phyloP scores from a whole-genome alignment of 1,139 yeast genomes.

The Nakaseomyces glabratus region DNA sequence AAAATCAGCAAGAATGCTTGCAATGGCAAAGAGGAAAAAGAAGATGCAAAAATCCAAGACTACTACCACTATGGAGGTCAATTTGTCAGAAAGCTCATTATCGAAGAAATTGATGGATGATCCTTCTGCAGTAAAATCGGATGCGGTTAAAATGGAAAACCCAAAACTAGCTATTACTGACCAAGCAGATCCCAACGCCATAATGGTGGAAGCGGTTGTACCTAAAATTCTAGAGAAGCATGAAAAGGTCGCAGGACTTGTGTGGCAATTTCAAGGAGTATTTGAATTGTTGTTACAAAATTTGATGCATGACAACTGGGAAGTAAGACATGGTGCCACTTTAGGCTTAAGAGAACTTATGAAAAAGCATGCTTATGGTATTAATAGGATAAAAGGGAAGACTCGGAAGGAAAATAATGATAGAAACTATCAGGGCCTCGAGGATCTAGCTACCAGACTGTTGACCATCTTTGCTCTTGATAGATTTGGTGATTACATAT shows the following conservation, averaged over 20 bases:
- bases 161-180: slow-evolving; percentile 49
- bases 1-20: slow-evolving; percentile 77
- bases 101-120: slow-evolving; percentile 42
- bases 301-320: slow-evolving; percentile 85
- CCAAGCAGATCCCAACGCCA: slow-evolving; percentile 70
- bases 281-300: slow-evolving; percentile 75
- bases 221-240: slow-evolving; percentile 69
- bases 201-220: slow-evolving; percentile 74
- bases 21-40: slow-evolving; percentile 89
- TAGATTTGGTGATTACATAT: slow-evolving; percentile 93
- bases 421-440: slow-evolving; percentile 63
- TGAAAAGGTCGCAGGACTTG: slow-evolving; percentile 64
- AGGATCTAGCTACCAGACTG: slow-evolving; percentile 79
- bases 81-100: slow-evolving; percentile 69
- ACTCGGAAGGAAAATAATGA: slow-evolving; percentile 51
- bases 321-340: slow-evolving; percentile 91
- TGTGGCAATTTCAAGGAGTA: slow-evolving; percentile 98
- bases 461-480: slow-evolving; percentile 86
- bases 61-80: slow-evolving; percentile 52
- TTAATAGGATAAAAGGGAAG: slow-evolving; percentile 70
- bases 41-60: slow-evolving; percentile 62
- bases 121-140: slow-evolving; percentile 9
- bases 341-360: slow-evolving; percentile 84
- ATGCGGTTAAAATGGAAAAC: slow-evolving; percentile 15
- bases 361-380: slow-evolving; percentile 75